Evolutionary conservation across 345 rosid genomes (phyloP).

Genomic region (Erodium maritimum): DNA sequence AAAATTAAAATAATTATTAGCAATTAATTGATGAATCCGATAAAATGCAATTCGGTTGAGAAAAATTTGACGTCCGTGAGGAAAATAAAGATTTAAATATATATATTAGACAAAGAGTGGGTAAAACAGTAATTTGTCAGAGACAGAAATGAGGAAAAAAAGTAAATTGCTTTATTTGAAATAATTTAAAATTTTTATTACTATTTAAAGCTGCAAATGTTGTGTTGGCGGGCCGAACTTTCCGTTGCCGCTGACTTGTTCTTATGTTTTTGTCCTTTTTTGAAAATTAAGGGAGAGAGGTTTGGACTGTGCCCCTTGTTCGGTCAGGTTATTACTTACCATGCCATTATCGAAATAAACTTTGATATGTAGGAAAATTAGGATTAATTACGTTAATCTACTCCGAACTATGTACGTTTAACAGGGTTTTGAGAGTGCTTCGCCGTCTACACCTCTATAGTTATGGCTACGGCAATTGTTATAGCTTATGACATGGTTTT

Average conservation of each 20-base stretch:
- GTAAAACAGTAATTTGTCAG: slow-evolving; percentile 15
- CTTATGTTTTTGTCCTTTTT: slow-evolving; percentile 20
- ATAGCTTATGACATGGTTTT: no score
- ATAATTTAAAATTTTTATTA: slow-evolving; percentile 2
- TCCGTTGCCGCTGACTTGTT: slow-evolving; percentile 25
- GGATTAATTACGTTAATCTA: no score
- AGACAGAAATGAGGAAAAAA: slow-evolving; percentile 4
- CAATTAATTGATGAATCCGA: slow-evolving; percentile 35
- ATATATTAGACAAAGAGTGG: slow-evolving; percentile 8
- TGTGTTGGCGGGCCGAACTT: slow-evolving; percentile 16
- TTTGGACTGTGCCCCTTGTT: neutral
- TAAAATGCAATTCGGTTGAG: slow-evolving; percentile 44
- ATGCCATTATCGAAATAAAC: no score
- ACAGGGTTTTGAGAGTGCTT: no score
- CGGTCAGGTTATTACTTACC: neutral
- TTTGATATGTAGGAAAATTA: no score
- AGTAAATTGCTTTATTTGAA: neutral
- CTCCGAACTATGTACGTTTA: no score
- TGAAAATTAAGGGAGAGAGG: neutral
- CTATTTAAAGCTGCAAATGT: slow-evolving; percentile 25
- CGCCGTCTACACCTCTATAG: no score
- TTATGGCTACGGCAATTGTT: no score
- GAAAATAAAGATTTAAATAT: slow-evolving; percentile 27
- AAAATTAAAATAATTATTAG: slow-evolving; percentile 6
- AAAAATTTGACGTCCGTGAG: slow-evolving; percentile 53